Conservation (phyloP, 192 early-diverging fungal species). For the Nowakowskiella sp. region DNA sequence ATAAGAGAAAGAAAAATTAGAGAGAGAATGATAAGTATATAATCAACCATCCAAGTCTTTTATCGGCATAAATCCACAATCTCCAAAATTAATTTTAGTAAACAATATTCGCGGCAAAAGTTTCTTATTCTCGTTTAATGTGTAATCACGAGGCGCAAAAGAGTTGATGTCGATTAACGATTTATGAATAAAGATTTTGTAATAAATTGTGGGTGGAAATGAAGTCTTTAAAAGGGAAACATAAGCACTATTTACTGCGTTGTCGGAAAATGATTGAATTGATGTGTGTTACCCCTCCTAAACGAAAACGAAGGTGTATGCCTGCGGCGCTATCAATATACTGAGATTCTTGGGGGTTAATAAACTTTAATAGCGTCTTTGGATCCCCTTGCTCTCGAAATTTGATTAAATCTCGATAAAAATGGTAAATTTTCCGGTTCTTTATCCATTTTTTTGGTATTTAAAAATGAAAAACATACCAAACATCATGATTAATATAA, state of each 20-base stretch:
- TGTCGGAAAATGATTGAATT: conserved; percentile 5
- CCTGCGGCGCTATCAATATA: conserved; percentile 40
- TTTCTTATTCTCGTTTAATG: conserved; percentile 26
- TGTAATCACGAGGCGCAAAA: conserved; percentile 55
- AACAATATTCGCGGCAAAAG: conserved; percentile 33
- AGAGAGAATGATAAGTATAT: background rate
- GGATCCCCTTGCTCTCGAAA: conserved; percentile 47
- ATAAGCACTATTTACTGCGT: background rate
- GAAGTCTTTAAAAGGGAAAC: conserved; percentile 14
- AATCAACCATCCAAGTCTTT: background rate
- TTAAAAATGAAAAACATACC: conserved; percentile 12
- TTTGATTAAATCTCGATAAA: conserved; percentile 46
- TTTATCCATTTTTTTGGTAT: conserved; percentile 12
- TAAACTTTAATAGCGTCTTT: conserved; percentile 38
- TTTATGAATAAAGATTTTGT: conserved; percentile 53
- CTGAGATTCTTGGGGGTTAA: conserved; percentile 49
- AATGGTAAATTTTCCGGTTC: conserved; percentile 42
- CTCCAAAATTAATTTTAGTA: conserved; percentile 13
- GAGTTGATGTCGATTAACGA: conserved; percentile 50
- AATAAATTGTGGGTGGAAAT: conserved; percentile 53
- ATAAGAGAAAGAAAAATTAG: background rate
- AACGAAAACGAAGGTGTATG: conserved; percentile 45
- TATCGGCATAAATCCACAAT: background rate
- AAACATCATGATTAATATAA: background rate
- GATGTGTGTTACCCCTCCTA: conserved; percentile 41